phyloP scores from a whole-genome alignment of 1,139 yeast species.

The Saccharomyces hybrid region DNA sequence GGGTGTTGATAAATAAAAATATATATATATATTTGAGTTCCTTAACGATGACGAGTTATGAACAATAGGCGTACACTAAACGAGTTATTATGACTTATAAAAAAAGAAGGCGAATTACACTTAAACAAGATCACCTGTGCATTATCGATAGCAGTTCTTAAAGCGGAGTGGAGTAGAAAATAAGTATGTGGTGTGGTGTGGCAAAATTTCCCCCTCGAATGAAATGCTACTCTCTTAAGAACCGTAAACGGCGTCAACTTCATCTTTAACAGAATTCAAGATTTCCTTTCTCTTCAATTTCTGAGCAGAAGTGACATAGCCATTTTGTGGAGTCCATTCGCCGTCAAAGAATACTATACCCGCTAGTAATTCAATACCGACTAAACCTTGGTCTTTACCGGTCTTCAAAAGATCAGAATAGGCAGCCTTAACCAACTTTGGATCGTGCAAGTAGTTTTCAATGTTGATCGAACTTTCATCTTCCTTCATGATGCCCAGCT shows the following conservation, averaged over 20 bases:
- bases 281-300: slow-evolving; percentile 92
- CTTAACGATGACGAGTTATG: background rate
- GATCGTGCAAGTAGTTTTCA: slow-evolving; percentile 48
- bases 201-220: background rate
- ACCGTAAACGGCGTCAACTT: slow-evolving; percentile 50
- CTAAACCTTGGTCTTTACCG: slow-evolving; percentile 72
- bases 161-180: background rate
- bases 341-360: slow-evolving; percentile 74
- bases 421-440: slow-evolving; percentile 49
- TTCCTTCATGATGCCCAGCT: slow-evolving; percentile 42
- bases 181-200: too few relatives aligned
- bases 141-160: background rate
- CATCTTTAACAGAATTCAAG: slow-evolving; percentile 50
- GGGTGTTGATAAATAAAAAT: background rate
- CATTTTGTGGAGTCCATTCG: slow-evolving; percentile 98
- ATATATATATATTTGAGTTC: background rate
- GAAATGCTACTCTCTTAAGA: background rate
- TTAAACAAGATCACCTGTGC: background rate
- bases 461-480: slow-evolving; percentile 36
- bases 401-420: slow-evolving; percentile 57
- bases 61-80: background rate
- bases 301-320: slow-evolving; percentile 90
- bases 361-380: slow-evolving; percentile 76
- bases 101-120: background rate
- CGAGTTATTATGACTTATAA: background rate